A percentile compares a stretch with the other conserved stretches of the same genome.
phyloP scores from a whole-genome alignment of 1,284 basidiomycete genomes.

The Pyrrhoderma noxium region DNA sequence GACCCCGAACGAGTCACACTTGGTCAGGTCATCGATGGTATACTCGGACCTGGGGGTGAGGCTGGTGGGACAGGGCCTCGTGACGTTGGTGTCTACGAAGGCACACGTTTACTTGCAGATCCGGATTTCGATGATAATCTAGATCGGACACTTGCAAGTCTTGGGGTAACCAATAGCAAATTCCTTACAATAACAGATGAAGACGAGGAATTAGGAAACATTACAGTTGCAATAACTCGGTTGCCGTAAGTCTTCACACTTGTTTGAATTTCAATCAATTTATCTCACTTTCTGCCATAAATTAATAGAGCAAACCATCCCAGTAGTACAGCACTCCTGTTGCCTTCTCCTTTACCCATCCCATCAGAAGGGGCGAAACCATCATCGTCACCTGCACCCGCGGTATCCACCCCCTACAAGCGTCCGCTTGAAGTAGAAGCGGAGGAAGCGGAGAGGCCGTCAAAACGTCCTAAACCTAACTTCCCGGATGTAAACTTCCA shows the following conservation, averaged over 20 bases:
- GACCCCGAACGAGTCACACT: constrained; percentile 62
- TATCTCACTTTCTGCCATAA: background rate
- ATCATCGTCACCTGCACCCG: constrained; percentile 30
- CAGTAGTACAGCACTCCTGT: constrained; percentile 44
- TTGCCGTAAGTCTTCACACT: constrained; percentile 54
- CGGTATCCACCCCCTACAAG: constrained; percentile 42
- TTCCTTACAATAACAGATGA: constrained; percentile 87
- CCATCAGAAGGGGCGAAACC: constrained; percentile 42
- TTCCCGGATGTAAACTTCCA: constrained; percentile 21
- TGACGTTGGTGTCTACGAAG: constrained; percentile 84
- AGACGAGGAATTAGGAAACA: constrained; percentile 69
- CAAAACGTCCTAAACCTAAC: constrained; percentile 42
- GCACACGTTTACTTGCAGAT: constrained; percentile 74
- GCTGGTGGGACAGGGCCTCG: constrained; percentile 33
- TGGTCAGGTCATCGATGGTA: constrained; percentile 61
- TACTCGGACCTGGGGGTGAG: constrained; percentile 44
- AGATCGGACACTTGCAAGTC: constrained; percentile 61
- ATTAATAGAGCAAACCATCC: constrained; percentile 44
- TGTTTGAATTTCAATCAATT: constrained; percentile 9
- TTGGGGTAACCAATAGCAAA: constrained; percentile 68
- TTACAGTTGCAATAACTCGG: constrained; percentile 63
- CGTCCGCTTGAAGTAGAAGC: constrained; percentile 45
- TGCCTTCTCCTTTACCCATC: constrained; percentile 54
- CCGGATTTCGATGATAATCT: constrained; percentile 87
- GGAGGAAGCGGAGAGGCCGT: constrained; percentile 41